A percentile compares a stretch with the other conserved stretches of the same genome.
Evolutionary conservation across 805 yeast genomes (phyloP).

Genomic region (Ogataea corticis): DNA sequence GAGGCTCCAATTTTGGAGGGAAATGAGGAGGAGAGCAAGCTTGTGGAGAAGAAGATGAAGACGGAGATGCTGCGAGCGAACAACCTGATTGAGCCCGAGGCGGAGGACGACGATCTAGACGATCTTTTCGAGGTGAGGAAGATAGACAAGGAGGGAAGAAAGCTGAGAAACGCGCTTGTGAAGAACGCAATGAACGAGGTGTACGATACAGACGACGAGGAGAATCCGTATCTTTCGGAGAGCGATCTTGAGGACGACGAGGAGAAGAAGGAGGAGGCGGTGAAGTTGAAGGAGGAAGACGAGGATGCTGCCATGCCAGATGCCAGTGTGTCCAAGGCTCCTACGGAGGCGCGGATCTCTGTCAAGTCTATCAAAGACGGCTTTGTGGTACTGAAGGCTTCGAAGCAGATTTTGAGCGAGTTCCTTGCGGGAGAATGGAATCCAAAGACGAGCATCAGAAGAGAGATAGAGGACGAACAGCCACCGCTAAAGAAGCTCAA

Average conservation of each 20-base stretch:
- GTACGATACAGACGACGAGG: constrained; percentile 77
- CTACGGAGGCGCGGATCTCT: constrained; percentile 27
- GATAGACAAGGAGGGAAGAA: constrained; percentile 89
- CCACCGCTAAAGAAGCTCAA: constrained; percentile 34
- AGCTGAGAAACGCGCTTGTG: constrained; percentile 77
- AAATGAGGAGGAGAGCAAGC: constrained; percentile 90
- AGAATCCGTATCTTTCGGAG: constrained; percentile 76
- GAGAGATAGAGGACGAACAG: constrained; percentile 23
- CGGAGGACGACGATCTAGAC: constrained; percentile 65
- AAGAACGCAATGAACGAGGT: constrained; percentile 86
- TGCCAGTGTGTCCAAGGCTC: constrained; percentile 4
- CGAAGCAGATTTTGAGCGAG: constrained; percentile 54
- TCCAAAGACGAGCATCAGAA: constrained; percentile 48
- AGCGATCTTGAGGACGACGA: constrained; percentile 63
- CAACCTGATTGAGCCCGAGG: constrained; percentile 63
- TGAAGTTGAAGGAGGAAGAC: constrained; percentile 40
- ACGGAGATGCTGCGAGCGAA: constrained; percentile 83
- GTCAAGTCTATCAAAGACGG: constrained; percentile 50
- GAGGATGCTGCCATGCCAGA: constrained; percentile 26
- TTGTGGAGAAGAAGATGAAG: constrained; percentile 80
- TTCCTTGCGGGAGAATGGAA: constrained; percentile 89
- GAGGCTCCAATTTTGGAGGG: constrained; percentile 98
- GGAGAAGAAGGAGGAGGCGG: constrained; percentile 34
- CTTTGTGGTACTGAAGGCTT: constrained; percentile 62
- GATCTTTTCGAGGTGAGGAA: constrained; percentile 68